A percentile compares a stretch with the other conserved stretches of the same genome.
phyloP scores from a whole-genome alignment of 2,329 filamentous ascomycete genomes.

The Phaeosphaeria sp. region DNA sequence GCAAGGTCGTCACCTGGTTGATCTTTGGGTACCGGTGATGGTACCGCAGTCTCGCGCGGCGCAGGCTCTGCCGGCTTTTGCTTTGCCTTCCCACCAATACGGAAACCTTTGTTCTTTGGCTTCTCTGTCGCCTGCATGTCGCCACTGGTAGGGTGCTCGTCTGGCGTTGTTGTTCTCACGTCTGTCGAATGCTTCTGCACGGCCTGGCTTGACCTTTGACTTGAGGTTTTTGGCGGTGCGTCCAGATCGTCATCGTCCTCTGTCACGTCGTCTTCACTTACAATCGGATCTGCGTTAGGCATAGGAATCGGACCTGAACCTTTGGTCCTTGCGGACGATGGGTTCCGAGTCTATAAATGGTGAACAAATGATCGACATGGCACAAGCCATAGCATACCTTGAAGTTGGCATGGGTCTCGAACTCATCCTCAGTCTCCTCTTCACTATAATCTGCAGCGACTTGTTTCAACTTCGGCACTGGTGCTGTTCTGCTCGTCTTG shows the following conservation, averaged over 20 bases:
- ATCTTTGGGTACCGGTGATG: not conserved
- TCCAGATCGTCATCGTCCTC: constrained; percentile 53
- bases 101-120: constrained; percentile 31
- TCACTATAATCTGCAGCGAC: constrained; percentile 24
- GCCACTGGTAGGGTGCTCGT: constrained; percentile 5
- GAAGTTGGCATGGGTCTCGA: constrained; percentile 43
- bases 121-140: constrained; percentile 11
- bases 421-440: constrained; percentile 46
- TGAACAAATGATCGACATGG: constrained; percentile 1
- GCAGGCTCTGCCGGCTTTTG: constrained; percentile 5
- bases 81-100: constrained; percentile 37
- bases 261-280: constrained; percentile 27
- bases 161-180: constrained; percentile 11
- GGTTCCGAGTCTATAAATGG: constrained; percentile 16
- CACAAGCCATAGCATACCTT: constrained; percentile 19
- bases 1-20: constrained; percentile 2
- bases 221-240: constrained; percentile 30
- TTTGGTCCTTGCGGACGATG: constrained; percentile 2
- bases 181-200: not conserved
- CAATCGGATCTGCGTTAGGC: not conserved
- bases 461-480: constrained; percentile 6
- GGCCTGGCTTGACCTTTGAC: constrained; percentile 9
- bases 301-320: not conserved
- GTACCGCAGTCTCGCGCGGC: not conserved
- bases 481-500: constrained; percentile 8